Conservation (phyloP, 345 rosid species). For the Turnera subulata region DNA sequence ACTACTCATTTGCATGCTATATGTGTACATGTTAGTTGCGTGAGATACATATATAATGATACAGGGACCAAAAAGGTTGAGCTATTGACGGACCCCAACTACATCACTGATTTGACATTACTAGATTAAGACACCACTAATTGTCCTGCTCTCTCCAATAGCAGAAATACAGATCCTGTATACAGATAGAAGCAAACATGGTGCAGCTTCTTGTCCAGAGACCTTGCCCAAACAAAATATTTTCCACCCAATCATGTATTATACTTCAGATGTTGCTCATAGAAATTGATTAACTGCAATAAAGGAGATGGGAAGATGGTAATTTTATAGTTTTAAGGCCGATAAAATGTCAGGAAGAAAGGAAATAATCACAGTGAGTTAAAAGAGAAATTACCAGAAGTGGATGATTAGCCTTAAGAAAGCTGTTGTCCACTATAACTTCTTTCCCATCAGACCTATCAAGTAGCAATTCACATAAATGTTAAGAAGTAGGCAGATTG, state of each 20-base stretch:
- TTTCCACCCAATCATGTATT: constrained; percentile 14
- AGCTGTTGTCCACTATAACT: constrained; percentile 74
- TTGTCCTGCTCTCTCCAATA: constrained; percentile 16
- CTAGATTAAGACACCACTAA: neutral
- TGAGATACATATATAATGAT: constrained; percentile 7
- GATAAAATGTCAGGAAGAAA: neutral
- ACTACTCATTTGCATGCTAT: constrained; percentile 6
- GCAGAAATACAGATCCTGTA: constrained; percentile 19
- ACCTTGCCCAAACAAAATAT: neutral
- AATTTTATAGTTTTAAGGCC: neutral
- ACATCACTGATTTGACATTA: constrained; percentile 1
- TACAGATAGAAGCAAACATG: constrained; percentile 15
- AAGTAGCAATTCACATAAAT: neutral
- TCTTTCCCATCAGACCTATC: constrained; percentile 89
- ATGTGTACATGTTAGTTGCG: constrained; percentile 2
- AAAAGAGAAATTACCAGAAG: constrained; percentile 55
- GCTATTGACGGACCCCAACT: neutral
- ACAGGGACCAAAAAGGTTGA: constrained; percentile 7
- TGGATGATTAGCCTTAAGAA: constrained; percentile 82
- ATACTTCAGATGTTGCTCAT: constrained; percentile 93
- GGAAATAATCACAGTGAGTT: constrained; percentile 4
- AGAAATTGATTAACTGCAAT: constrained; percentile 75
- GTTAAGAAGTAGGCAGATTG: too few species aligned
- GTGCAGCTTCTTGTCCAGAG: constrained; percentile 1
- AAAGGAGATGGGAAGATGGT: constrained; percentile 1